phyloP scores from a whole-genome alignment of 345 rosid genomes.

The Gossypioides kirkii region DNA sequence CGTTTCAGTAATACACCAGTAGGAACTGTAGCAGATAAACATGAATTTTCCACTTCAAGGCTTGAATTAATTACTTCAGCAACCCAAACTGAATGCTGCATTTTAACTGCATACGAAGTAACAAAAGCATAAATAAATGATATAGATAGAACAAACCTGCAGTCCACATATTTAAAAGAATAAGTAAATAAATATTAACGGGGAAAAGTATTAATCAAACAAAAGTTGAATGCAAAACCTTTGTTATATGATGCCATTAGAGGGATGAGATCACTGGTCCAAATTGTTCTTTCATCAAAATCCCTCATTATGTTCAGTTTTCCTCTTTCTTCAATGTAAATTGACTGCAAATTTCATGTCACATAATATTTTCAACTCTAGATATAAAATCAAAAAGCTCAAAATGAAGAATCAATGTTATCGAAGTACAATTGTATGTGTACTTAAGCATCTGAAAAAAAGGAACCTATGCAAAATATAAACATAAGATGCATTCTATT shows the following conservation, averaged over 20 bases:
- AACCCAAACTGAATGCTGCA: constrained; percentile 94
- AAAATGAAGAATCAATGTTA: background rate
- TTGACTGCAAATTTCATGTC: constrained; percentile 43
- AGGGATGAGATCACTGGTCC: constrained; percentile 79
- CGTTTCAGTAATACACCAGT: constrained; percentile 44
- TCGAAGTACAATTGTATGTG: background rate
- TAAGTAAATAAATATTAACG: background rate
- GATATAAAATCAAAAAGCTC: constrained; percentile 6
- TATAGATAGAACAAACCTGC: background rate
- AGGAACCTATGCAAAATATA: constrained; percentile 16
- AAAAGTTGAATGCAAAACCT: constrained; percentile 42
- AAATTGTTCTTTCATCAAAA: constrained; percentile 85
- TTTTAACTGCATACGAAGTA: constrained; percentile 53
- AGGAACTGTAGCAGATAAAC: constrained; percentile 41
- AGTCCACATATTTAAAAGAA: background rate
- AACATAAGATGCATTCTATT: background rate
- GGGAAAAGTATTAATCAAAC: background rate
- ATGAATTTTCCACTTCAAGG: constrained; percentile 39
- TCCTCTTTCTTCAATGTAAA: constrained; percentile 83
- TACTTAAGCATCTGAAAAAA: constrained; percentile 15
- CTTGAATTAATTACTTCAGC: constrained; percentile 58
- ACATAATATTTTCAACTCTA: constrained; percentile 2
- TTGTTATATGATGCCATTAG: constrained; percentile 82
- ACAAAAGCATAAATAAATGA: constrained; percentile 15
- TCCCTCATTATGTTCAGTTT: constrained; percentile 70